Base-by-base conservation (phyloP, 257 asterid genomes). In the Capsicum pubescens region DNA sequence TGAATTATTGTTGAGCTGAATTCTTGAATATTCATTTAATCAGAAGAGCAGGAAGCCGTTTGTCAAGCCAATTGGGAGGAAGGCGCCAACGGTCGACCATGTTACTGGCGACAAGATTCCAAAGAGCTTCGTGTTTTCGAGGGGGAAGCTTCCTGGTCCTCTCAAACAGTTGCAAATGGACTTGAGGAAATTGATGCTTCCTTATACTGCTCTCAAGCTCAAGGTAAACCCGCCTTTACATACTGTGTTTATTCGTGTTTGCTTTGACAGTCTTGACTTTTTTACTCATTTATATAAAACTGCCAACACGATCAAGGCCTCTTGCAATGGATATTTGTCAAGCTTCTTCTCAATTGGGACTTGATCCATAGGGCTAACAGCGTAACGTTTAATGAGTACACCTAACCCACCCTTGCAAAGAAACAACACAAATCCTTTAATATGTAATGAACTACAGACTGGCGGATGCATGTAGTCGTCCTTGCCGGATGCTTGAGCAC, bases 61-160 rank as follows among this genome's bases (percentile, higher is more conserved):
- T 80, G 96, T 94, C 35, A 93, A 85, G 84, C 90, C 93, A 54
- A 83, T 87, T 66, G 69, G 9, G 17, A 90, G 86, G 92, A 95
- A 92, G 87, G 93, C 85, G 84, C 89, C 93, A 9, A 90, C 91
- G 1, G 98, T 94, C 67, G 92, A 93, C 90, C 99, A 91, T 82
- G 94, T 95, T 32, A 97, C 99, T 0, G 99, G 99, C 11, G 98
- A 93, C 56, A 93, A 93, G 88, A 91, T 93, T 80, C 98, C 98
- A 7, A 92, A 87, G 90, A 96, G 98, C 76, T 92, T 96, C 68
- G 98, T 96, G 56, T 96, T 96, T 86, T 86, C 89, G 12, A 88
- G 97, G 56, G 99, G 98, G 82, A 94, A 96, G 87, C 78, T 96
- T 85, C 98, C 99, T 9, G 91, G 89, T 12, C 84, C 93, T 84